A percentile compares a stretch with the other conserved stretches of the same genome.
Conservation (phyloP, 768 basidiomycete genomes). For the Mycena sanguinolenta region DNA sequence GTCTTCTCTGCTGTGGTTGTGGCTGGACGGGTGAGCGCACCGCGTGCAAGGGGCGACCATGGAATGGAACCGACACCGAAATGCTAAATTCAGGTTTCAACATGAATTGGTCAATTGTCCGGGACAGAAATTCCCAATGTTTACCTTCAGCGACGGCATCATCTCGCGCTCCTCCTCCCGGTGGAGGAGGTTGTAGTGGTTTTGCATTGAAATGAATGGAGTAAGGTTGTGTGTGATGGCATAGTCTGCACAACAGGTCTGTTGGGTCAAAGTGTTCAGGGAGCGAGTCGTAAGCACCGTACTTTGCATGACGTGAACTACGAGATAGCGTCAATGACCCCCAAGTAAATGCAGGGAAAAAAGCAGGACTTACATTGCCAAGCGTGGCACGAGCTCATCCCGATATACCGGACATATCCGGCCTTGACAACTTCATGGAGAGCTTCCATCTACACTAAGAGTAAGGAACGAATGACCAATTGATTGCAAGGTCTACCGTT, state of each 20-base stretch:
- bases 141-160: constrained; percentile 69
- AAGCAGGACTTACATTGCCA: constrained; percentile 61
- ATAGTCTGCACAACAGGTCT: constrained; percentile 59
- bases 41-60: constrained; percentile 71
- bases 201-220: constrained; percentile 79
- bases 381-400: constrained; percentile 68
- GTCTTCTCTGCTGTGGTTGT: constrained; percentile 3
- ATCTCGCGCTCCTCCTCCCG: constrained; percentile 77
- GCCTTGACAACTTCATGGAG: constrained; percentile 75
- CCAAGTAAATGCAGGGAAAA: constrained; percentile 4
- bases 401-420: constrained; percentile 73
- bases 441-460: constrained; percentile 71
- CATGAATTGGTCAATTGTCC: background rate
- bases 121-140: background rate
- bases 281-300: background rate
- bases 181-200: constrained; percentile 72
- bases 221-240: constrained; percentile 69
- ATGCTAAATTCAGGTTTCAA: constrained; percentile 50
- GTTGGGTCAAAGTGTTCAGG: background rate
- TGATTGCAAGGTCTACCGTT: constrained; percentile 62
- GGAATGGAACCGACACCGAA: constrained; percentile 70
- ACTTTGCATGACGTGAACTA: constrained; percentile 74
- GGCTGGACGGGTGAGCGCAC: constrained; percentile 58
- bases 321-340: background rate
- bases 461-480: constrained; percentile 42